Percentiles rank a stretch among this genome's conserved stretches.
phyloP scores from a whole-genome alignment of 1,284 basidiomycete genomes.

The Ustilago sp. region DNA sequence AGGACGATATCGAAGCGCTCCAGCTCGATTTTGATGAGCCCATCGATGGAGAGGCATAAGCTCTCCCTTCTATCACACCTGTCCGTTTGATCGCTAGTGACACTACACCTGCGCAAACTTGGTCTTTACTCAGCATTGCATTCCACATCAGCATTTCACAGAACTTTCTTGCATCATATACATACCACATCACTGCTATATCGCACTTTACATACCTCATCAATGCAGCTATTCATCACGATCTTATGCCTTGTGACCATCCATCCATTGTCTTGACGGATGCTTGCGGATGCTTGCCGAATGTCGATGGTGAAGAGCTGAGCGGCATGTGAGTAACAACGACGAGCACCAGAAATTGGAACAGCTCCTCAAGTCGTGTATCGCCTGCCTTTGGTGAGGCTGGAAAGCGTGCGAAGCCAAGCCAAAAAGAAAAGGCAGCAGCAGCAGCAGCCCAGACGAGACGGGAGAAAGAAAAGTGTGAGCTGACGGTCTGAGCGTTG shows the following conservation, averaged over 20 bases:
- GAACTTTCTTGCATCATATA: background rate
- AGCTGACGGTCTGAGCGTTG: too few relatives aligned
- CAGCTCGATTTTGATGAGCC: conserved; percentile 30
- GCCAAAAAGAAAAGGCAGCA: background rate
- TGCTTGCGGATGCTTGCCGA: background rate
- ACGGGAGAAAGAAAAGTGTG: background rate
- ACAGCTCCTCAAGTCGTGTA: background rate
- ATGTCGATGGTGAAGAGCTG: background rate
- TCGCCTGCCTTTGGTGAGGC: background rate
- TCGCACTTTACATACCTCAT: background rate
- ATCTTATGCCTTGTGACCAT: background rate
- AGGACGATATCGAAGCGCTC: conserved; percentile 27
- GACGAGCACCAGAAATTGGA: background rate
- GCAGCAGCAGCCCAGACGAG: background rate
- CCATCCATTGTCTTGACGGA: background rate
- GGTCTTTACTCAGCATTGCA: background rate
- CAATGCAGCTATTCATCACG: background rate
- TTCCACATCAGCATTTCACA: background rate
- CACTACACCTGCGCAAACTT: background rate
- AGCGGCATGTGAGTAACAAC: background rate
- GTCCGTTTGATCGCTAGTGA: background rate
- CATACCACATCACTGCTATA: conserved; percentile 1
- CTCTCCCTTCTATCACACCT: background rate
- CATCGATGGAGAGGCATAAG: conserved; percentile 1
- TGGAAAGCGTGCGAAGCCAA: background rate